These are phyloP conservation scores for Podaxis sp. DNA, from an alignment of 768 basidiomycete genomes.

Conservation along the genomic window DNA sequence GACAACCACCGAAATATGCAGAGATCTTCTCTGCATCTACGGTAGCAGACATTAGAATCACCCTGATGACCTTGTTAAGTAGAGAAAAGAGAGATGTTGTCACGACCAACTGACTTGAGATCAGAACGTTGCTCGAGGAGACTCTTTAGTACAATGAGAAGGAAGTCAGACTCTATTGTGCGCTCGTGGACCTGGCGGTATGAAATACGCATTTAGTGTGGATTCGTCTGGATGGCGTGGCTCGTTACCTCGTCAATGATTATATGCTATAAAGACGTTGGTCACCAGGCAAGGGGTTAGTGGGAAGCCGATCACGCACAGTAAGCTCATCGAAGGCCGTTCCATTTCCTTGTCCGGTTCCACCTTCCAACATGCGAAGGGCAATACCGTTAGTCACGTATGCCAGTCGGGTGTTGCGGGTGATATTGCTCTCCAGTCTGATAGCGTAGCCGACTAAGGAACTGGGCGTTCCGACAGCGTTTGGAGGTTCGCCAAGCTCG, in stretches of 20 bases:
- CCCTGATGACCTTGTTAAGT: slow-evolving; percentile 40
- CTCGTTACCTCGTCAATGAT: slow-evolving; percentile 84
- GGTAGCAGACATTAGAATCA: slow-evolving; percentile 97
- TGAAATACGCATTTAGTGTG: not conserved
- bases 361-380: slow-evolving; percentile 92
- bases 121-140: slow-evolving; percentile 74
- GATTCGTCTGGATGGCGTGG: not conserved
- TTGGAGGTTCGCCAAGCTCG: slow-evolving; percentile 85
- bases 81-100: not conserved
- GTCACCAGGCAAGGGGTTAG: slow-evolving; percentile 5
- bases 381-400: slow-evolving; percentile 96
- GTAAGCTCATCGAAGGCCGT: slow-evolving; percentile 93
- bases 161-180: slow-evolving; percentile 95
- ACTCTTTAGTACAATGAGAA: slow-evolving; percentile 89
- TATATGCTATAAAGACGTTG: slow-evolving; percentile 61
- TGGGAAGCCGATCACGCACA: slow-evolving; percentile 39
- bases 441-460: slow-evolving; percentile 96
- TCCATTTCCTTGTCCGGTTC: slow-evolving; percentile 67
- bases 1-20: slow-evolving; percentile 82
- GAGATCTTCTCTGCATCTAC: slow-evolving; percentile 91
- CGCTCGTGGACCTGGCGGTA: slow-evolving; percentile 84
- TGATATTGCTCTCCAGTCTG: slow-evolving; percentile 84
- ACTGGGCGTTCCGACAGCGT: slow-evolving; percentile 68
- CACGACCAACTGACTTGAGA: slow-evolving; percentile 60
- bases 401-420: slow-evolving; percentile 72